Conservation (phyloP, 176 grass and related monocot genomes). For the Hordeum marinum region DNA sequence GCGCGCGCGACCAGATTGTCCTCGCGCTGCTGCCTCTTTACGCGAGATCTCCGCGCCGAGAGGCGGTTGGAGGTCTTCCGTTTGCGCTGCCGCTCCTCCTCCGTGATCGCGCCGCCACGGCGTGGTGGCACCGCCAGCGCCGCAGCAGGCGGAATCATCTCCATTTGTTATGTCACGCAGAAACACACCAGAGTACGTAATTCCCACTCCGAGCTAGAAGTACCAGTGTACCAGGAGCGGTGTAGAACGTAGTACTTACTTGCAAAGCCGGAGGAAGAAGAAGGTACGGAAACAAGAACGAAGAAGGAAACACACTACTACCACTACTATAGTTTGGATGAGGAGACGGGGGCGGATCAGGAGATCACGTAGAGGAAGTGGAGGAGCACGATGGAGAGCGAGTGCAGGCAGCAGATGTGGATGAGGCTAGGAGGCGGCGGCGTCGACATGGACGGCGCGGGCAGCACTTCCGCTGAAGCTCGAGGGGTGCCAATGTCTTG, state of each 20-base stretch:
- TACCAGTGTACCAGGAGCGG: background rate
- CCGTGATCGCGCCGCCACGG: constrained; percentile 24
- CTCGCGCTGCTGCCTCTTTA: constrained; percentile 59
- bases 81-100: constrained; percentile 71
- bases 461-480: background rate
- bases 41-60: constrained; percentile 65
- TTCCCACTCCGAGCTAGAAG: background rate
- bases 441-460: constrained; percentile 37
- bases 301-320: background rate
- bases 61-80: constrained; percentile 85
- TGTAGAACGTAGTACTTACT: background rate
- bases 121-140: background rate
- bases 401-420: constrained; percentile 80
- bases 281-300: constrained; percentile 11
- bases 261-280: background rate
- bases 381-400: constrained; percentile 85
- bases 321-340: constrained; percentile 11
- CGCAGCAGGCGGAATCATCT: constrained; percentile 5
- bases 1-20: constrained; percentile 30
- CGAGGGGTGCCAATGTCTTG: background rate
- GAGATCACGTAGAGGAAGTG: constrained; percentile 94
- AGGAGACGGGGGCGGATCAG: constrained; percentile 22
- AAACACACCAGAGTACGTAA: background rate
- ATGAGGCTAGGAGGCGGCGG: constrained; percentile 26
- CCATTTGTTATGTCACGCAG: background rate